Base-by-base conservation (phyloP, 2,329 filamentous ascomycete genomes). In the Lasiodiplodia gonubiensis region DNA sequence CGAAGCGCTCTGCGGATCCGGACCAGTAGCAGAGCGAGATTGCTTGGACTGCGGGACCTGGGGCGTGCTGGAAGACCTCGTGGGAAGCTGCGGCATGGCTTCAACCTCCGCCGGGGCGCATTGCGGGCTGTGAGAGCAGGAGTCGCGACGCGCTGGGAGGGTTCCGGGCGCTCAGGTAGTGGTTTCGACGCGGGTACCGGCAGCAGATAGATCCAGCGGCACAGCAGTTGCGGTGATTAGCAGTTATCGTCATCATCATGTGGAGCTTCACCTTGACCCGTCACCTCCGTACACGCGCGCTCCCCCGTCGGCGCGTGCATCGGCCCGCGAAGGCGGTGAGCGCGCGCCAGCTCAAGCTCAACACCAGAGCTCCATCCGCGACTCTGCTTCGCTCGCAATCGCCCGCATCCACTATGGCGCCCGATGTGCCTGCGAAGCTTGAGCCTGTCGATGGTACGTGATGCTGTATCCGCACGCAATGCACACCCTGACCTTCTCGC, bases 371-470 rank as follows among this genome's bases (percentile, higher is more conserved):
- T 63, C 16, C 25, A 46, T 46, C 10, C 55, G 27, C 46, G 27
- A 54, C 55, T 16, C 55, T 39, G n/a, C n/a, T 16, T 48, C 42
- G 21, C 48, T 64, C 59, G 59, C 54, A 55, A 18, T 35, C 33
- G 27, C 39, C 49, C 39, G 35, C 52, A 33, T 30, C 46, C 25
- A 59, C 46, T 39, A 67, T 63, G 60, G 67, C 55, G 18, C 63
- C 67, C 49, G 54, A 59, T 55, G 60, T 51, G 54, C 30, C 54
- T 2, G 30, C 37, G 4, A 46, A 25, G 51, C 39, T 48, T 18
- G 55, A 54, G 37, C 69, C 77, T 60, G 73, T 78, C 27, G 74
- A 79, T 66, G 69, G 74, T 75, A 68, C 30, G 70, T 68, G 6
- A 18, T 18, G 12, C 16, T 7, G 16, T 7, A 16, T 16, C 74